These are phyloP conservation scores for Cercospora janseana DNA, from an alignment of 2,329 filamentous ascomycete genomes.

Conservation along the genomic window DNA sequence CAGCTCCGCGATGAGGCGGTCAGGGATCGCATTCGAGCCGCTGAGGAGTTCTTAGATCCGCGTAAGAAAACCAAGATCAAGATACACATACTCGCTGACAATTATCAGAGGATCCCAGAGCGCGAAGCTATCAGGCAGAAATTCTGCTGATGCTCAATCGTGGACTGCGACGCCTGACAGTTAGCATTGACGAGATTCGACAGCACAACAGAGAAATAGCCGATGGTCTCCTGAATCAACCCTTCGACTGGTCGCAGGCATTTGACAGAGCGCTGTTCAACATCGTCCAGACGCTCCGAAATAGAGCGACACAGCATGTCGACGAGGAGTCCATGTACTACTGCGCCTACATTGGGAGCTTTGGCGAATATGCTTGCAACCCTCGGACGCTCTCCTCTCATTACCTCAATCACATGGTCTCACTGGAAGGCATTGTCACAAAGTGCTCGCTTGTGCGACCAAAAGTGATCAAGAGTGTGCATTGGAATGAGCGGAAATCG, in stretches of 20 bases:
- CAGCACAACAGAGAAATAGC: slow-evolving; percentile 82
- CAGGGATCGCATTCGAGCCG: slow-evolving; percentile 77
- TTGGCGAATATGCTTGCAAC: slow-evolving; percentile 92
- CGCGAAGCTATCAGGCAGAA: slow-evolving; percentile 80
- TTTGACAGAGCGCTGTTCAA: slow-evolving; percentile 90
- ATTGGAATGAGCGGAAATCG: slow-evolving; percentile 85
- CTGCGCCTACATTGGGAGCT: slow-evolving; percentile 94
- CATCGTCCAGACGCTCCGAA: slow-evolving; percentile 75
- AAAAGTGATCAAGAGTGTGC: slow-evolving; percentile 97
- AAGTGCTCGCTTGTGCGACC: slow-evolving; percentile 92
- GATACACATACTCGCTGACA: slow-evolving; percentile 12
- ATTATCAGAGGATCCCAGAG: slow-evolving; percentile 53
- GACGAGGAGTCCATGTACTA: slow-evolving; percentile 81
- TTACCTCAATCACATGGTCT: slow-evolving; percentile 95
- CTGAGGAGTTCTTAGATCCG: slow-evolving; percentile 91
- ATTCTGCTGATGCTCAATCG: slow-evolving; percentile 74
- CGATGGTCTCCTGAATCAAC: slow-evolving; percentile 72
- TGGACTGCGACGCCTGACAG: slow-evolving; percentile 57
- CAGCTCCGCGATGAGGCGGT: slow-evolving; percentile 82
- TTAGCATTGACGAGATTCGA: slow-evolving; percentile 80
- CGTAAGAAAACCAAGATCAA: slow-evolving; percentile 57
- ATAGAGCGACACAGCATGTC: slow-evolving; percentile 71
- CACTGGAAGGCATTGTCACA: slow-evolving; percentile 94
- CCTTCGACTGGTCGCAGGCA: slow-evolving; percentile 83
- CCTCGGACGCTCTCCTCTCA: slow-evolving; percentile 85